Conservation (phyloP, 805 yeast genomes). For the Priceomyces medius region DNA sequence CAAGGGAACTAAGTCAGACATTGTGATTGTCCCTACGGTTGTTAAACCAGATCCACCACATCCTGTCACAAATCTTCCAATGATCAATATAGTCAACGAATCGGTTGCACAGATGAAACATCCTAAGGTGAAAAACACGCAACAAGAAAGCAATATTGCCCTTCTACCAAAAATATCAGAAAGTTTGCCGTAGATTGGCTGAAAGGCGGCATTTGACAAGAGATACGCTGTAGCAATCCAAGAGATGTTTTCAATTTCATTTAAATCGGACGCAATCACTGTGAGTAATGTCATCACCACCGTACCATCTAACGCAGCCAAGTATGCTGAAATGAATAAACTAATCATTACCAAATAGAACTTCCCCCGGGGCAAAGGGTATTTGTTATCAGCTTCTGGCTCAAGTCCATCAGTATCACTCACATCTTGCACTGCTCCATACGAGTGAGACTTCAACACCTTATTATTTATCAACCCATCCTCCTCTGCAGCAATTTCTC, state of each 20-base stretch:
- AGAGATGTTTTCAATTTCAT: conserved; percentile 60
- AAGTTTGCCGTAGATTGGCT: conserved; percentile 69
- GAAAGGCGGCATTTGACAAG: conserved; percentile 68
- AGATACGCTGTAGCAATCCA: conserved; percentile 76
- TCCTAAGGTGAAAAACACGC: conserved; percentile 55
- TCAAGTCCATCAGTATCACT: conserved; percentile 3
- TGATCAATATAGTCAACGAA: conserved; percentile 46
- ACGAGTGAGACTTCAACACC: conserved; percentile 11
- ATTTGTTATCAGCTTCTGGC: conserved; percentile 18
- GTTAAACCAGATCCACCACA: conserved; percentile 91
- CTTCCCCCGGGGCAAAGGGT: conserved; percentile 30
- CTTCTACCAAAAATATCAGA: conserved; percentile 74
- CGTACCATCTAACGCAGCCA: conserved; percentile 68
- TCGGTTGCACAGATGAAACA: conserved; percentile 55
- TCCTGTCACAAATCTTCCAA: conserved; percentile 74
- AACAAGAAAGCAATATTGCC: conserved; percentile 50
- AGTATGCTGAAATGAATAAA: conserved; percentile 43
- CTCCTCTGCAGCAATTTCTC: conserved; percentile 37
- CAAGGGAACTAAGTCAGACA: conserved; percentile 74
- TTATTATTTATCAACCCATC: conserved; percentile 16
- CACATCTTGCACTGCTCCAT: conserved; percentile 17
- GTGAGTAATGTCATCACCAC: conserved; percentile 65
- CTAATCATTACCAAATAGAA: conserved; percentile 29
- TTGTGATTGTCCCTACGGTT: conserved; percentile 69
- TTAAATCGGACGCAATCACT: conserved; percentile 66